phyloP scores from a whole-genome alignment of 78 protist genomes.

The Protostelium mycophagum region DNA sequence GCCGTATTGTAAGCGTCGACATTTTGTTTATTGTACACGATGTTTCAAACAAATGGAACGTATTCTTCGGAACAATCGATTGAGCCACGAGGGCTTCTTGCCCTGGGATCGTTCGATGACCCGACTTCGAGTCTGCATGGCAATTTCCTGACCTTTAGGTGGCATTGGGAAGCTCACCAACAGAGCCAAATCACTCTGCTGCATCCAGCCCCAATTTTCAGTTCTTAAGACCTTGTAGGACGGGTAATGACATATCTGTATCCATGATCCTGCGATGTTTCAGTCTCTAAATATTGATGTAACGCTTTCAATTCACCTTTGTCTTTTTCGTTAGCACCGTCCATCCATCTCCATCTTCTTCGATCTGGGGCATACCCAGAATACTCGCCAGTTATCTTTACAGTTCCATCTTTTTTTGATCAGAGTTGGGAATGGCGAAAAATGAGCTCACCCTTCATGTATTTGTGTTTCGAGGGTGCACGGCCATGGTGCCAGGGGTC shows the following conservation, averaged over 20 bases:
- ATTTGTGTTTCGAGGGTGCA: neutral
- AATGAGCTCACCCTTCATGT: neutral
- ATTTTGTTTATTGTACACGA: too few species aligned
- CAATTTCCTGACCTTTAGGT: neutral
- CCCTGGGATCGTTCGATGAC: neutral
- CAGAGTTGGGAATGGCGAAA: neutral
- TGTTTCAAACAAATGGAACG: too few species aligned
- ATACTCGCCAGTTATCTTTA: neutral
- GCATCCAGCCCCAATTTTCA: neutral
- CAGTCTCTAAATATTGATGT: neutral
- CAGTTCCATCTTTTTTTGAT: neutral
- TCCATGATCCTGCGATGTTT: neutral
- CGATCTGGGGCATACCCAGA: neutral
- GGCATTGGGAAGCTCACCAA: neutral
- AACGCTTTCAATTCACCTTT: neutral
- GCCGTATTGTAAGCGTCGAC: too few species aligned
- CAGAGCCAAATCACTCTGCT: neutral
- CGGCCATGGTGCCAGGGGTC: neutral
- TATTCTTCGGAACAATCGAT: too few species aligned
- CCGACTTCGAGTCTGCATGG: neutral
- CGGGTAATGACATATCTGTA: neutral
- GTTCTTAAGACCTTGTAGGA: neutral
- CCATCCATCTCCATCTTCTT: slow-evolving; percentile 1
- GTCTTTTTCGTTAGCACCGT: neutral
- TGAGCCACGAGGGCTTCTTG: too few species aligned